Base-by-base conservation (phyloP, 768 basidiomycete species). In the Kwoniella europaea region DNA sequence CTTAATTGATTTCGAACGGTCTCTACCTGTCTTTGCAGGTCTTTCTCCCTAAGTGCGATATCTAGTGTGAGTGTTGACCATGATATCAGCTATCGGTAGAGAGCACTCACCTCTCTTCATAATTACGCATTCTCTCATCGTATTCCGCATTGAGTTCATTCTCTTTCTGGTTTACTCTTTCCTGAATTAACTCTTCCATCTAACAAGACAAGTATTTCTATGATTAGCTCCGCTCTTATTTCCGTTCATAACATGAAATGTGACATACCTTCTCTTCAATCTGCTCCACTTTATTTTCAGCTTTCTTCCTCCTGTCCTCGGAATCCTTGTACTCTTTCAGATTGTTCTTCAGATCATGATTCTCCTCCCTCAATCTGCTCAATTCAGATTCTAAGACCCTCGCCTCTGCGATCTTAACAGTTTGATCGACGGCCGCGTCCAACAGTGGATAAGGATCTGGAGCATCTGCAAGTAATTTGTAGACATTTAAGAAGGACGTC, bases 361-460 rank as follows among this genome's bases (percentile, higher is more conserved):
- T 97, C 84, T 98, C 97, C 35, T 91, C 90, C 44, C 90, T 88
- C 68, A 93, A 79, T 22, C 89, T 87, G 67, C 87, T 86, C 5
- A 96, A 84, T 78, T 97, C 94, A 1, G 83, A 83, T 80, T 95
- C 91, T 27, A 93, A 86, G 69, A 92, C 87, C 46, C 87, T 85
- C 10, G 92, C 91, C 81, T 98, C 94, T 0, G 91, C 88, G 35
- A 90, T 90, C 78, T 92, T 93, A 56, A 95, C 92, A 2, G 95
- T 90, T 86, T 98, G 97, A 78, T 98, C 96, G 41, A 98, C 92
- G 12, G 94, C 95, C 13, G 90, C 93, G 79, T 99, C 96, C 15
- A 99, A 89, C 7, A 98, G 86, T 10, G 97, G 97, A 82, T 96
- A 97, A 16, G 97, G 97, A 82, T 99, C 97, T 0, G 96, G 97